These are phyloP conservation scores for Talaromyces liani DNA, from an alignment of 495 filamentous ascomycete genomes.

Conservation along the genomic window DNA sequence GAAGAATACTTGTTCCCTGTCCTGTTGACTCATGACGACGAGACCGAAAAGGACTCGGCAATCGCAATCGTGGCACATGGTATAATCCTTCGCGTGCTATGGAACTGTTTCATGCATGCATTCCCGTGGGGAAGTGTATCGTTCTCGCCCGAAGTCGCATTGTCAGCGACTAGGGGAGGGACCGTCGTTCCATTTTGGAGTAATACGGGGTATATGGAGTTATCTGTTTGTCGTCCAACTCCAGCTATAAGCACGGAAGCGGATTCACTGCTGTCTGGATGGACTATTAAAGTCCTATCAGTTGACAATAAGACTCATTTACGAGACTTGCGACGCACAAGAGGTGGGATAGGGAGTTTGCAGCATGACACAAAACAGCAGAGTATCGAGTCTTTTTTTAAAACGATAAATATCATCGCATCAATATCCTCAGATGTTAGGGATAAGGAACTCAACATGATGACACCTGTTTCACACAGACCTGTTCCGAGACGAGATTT, in stretches of 20 bases:
- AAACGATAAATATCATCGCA: not conserved
- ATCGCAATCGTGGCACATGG: conserved; percentile 75
- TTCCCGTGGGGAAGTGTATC: conserved; percentile 37
- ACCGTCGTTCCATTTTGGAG: conserved; percentile 45
- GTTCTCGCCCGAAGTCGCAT: conserved; percentile 17
- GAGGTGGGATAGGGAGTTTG: conserved; percentile 65
- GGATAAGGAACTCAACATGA: conserved; percentile 23
- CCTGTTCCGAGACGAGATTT: conserved; percentile 42
- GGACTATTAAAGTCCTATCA: conserved; percentile 16
- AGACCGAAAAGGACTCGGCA: conserved; percentile 14
- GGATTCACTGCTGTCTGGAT: conserved; percentile 12
- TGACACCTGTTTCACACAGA: conserved; percentile 50
- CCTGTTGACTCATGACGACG: conserved; percentile 26
- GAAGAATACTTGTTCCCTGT: conserved; percentile 50
- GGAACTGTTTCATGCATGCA: conserved; percentile 50
- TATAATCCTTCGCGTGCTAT: conserved; percentile 62
- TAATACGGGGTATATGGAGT: conserved; percentile 56
- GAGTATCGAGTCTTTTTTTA: conserved; percentile 72
- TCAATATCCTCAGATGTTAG: not conserved
- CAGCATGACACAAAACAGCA: conserved; percentile 64
- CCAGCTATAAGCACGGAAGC: not conserved
- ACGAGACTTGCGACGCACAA: conserved; percentile 60
- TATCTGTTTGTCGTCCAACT: conserved; percentile 26
- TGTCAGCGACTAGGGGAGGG: conserved; percentile 13
- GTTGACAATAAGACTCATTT: conserved; percentile 59